Evolutionary conservation across 2,329 filamentous ascomycete genomes (phyloP).

Genomic region (Lachnellula subtilissima): DNA sequence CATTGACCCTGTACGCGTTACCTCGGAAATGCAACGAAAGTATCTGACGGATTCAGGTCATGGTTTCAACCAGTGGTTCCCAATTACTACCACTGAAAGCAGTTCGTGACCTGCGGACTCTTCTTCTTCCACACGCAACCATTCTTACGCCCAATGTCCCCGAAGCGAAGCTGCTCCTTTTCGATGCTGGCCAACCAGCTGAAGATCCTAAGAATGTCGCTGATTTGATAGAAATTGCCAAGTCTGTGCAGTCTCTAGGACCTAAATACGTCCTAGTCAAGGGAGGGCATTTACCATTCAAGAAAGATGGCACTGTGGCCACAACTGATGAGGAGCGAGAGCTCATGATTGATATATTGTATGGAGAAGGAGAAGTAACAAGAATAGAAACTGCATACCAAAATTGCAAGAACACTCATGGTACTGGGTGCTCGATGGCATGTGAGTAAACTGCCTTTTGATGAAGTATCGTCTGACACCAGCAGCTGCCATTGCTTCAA

Average conservation of each 20-base stretch:
- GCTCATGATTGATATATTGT: constrained; percentile 72
- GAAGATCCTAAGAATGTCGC: constrained; percentile 50
- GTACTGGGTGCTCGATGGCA: constrained; percentile 89
- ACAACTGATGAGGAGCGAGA: constrained; percentile 53
- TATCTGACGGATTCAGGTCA: constrained; percentile 57
- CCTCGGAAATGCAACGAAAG: neutral
- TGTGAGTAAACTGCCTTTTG: constrained; percentile 50
- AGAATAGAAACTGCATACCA: constrained; percentile 68
- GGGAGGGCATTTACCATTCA: constrained; percentile 83
- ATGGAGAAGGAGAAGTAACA: constrained; percentile 53
- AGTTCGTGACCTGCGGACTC: constrained; percentile 52
- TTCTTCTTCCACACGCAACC: constrained; percentile 61
- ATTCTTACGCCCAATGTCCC: constrained; percentile 74
- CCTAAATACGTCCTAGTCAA: constrained; percentile 81
- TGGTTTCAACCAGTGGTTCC: constrained; percentile 81
- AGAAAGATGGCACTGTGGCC: constrained; percentile 55
- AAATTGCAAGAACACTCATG: constrained; percentile 77
- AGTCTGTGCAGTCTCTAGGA: constrained; percentile 61
- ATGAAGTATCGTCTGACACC: constrained; percentile 4
- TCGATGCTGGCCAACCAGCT: constrained; percentile 40
- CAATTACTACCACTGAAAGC: constrained; percentile 62
- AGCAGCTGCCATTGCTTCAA: constrained; percentile 66
- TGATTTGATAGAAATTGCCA: constrained; percentile 66
- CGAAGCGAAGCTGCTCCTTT: constrained; percentile 63
- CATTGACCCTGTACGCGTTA: constrained; percentile 62